A percentile compares a stretch with the other conserved stretches of the same genome.
phyloP scores from a whole-genome alignment of 1,139 yeast species.

The Neolecta irregularis region DNA sequence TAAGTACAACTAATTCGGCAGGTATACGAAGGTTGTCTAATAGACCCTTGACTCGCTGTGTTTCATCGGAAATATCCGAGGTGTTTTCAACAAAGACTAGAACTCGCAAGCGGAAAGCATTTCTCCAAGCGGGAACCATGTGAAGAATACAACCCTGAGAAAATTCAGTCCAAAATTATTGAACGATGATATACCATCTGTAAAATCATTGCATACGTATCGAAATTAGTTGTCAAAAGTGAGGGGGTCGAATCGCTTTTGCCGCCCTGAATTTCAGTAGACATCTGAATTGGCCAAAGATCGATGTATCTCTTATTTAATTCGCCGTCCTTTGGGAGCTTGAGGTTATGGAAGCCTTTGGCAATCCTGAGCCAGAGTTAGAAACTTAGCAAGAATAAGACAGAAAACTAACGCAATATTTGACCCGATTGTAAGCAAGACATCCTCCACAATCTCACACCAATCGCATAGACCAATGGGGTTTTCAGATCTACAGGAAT shows the following conservation, averaged over 20 bases:
- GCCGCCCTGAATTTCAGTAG: conserved; percentile 54
- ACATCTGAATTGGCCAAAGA: conserved; percentile 90
- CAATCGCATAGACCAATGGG: conserved; percentile 63
- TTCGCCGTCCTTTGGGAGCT: conserved; percentile 32
- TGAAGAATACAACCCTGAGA: conserved; percentile 79
- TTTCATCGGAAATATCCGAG: conserved; percentile 58
- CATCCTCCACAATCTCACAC: conserved; percentile 85
- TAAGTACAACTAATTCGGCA: conserved; percentile 57
- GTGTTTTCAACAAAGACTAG: conserved; percentile 74
- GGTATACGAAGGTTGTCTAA: conserved; percentile 67
- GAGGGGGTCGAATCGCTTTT: conserved; percentile 52
- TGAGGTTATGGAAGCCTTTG: conserved; percentile 55
- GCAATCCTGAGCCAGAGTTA: too few relatives aligned
- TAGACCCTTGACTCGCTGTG: conserved; percentile 41
- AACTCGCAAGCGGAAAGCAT: conserved; percentile 55
- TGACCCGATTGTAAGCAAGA: conserved; percentile 67
- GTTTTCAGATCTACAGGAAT: conserved; percentile 53
- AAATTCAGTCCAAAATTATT: too few relatives aligned
- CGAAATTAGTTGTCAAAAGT: conserved; percentile 84
- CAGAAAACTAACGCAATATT: too few relatives aligned
- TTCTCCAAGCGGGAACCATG: conserved; percentile 87
- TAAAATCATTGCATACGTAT: conserved; percentile 79
- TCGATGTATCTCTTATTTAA: conserved; percentile 47
- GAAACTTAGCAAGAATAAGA: too few relatives aligned
- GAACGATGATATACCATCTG: too few relatives aligned